Conservation (phyloP, 75 land plant species). For the Picea glauca region DNA sequence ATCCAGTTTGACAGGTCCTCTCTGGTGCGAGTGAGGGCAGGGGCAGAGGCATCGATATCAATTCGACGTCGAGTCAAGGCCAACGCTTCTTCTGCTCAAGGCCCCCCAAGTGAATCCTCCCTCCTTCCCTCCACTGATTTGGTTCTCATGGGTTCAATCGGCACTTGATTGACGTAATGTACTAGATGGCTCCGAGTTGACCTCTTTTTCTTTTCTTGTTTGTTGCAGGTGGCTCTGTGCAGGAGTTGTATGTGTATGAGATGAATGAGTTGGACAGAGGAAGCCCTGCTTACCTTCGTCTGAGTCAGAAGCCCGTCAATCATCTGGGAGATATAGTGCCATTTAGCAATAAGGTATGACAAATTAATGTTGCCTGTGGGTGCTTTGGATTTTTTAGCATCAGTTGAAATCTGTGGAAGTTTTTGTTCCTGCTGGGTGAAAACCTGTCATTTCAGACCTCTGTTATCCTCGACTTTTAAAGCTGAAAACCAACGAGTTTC, state of each 20-base stretch:
- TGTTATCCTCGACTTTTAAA: neutral
- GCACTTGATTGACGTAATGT: too few relatives aligned
- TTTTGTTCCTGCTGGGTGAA: neutral
- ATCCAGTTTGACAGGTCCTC: too few relatives aligned
- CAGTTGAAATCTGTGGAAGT: neutral
- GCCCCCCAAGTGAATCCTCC: too few relatives aligned
- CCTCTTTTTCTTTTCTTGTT: neutral
- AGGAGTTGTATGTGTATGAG: constrained; percentile 65
- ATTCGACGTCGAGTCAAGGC: too few relatives aligned
- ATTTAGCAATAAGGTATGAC: constrained; percentile 66
- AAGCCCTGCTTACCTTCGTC: constrained; percentile 60
- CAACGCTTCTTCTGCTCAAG: too few relatives aligned
- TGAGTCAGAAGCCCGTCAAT: constrained; percentile 40
- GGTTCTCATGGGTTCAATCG: too few relatives aligned
- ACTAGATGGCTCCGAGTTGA: too few relatives aligned
- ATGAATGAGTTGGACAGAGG: constrained; percentile 69
- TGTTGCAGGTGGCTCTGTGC: constrained; percentile 24
- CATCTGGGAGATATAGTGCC: constrained; percentile 76
- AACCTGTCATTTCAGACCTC: neutral
- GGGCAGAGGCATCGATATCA: too few relatives aligned
- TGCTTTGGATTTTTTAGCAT: neutral
- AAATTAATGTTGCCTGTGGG: neutral
- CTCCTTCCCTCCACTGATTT: too few relatives aligned
- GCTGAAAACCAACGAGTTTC: neutral
- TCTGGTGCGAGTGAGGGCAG: too few relatives aligned